Evolutionary conservation across 257 asterid species (phyloP).

Genomic region (Nicotiana knightiana): DNA sequence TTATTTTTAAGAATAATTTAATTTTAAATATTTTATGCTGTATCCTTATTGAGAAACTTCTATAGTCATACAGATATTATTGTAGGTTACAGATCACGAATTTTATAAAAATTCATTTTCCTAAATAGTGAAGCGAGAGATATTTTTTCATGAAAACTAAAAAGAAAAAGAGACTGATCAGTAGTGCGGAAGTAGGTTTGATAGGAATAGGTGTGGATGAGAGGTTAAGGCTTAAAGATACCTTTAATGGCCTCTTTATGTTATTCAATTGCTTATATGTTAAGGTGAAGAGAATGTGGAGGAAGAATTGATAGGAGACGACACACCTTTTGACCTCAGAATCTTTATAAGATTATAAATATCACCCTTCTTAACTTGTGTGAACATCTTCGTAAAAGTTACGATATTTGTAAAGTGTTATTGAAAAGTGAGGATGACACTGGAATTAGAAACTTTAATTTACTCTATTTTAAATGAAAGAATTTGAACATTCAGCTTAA

Average conservation of each 20-base stretch:
- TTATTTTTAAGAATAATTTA: no score
- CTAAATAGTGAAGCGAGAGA: not conserved
- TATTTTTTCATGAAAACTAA: not conserved
- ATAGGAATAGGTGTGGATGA: constrained; percentile 4
- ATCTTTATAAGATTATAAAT: not conserved
- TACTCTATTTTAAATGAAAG: not conserved
- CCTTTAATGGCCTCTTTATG: not conserved
- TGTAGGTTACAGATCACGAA: no score
- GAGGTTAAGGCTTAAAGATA: not conserved
- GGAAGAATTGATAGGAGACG: not conserved
- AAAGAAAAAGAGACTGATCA: not conserved
- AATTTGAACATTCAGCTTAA: not conserved
- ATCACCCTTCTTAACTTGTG: not conserved
- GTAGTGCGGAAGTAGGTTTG: not conserved
- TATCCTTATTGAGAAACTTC: no score
- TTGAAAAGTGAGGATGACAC: not conserved
- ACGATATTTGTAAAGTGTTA: not conserved
- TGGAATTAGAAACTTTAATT: not conserved
- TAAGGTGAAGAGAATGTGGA: constrained; percentile 35
- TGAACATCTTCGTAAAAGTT: not conserved
- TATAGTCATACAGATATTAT: no score
- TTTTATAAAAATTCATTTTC: no score
- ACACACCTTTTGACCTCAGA: constrained; percentile 37
- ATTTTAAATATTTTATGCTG: no score
- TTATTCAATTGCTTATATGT: constrained; percentile 53